phyloP scores from a whole-genome alignment of 352 stramenopile species.

The Stramenopiles sp. region DNA sequence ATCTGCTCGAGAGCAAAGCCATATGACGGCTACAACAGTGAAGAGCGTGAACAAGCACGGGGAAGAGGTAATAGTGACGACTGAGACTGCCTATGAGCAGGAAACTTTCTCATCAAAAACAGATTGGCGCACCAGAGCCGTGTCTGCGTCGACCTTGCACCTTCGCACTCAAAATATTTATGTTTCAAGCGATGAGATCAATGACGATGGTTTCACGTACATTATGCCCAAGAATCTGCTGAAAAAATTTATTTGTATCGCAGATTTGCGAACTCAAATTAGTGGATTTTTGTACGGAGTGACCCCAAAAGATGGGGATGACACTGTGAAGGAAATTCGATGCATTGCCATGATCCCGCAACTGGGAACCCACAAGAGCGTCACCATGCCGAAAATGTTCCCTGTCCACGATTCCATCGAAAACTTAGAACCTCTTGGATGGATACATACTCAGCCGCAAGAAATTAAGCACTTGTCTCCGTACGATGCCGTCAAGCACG shows the following conservation, averaged over 20 bases:
- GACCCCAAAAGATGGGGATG: constrained; percentile 88
- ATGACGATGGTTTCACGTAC: constrained; percentile 93
- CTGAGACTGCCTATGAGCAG: constrained; percentile 96
- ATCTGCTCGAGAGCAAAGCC: constrained; percentile 87
- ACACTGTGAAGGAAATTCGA: constrained; percentile 95
- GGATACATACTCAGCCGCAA: constrained; percentile 98
- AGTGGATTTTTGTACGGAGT: constrained; percentile 96
- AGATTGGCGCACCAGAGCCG: constrained; percentile 95
- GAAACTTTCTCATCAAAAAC: constrained; percentile 97
- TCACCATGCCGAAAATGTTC: constrained; percentile 86
- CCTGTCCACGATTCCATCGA: constrained; percentile 89
- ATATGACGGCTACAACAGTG: constrained; percentile 93
- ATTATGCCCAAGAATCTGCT: constrained; percentile 98
- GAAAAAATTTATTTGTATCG: constrained; percentile 96
- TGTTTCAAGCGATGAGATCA: constrained; percentile 92
- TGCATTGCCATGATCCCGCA: constrained; percentile 98
- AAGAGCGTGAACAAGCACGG: constrained; percentile 98
- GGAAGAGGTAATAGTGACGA: constrained; percentile 98
- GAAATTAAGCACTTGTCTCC: constrained; percentile 87
- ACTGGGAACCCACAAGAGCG: constrained; percentile 88
- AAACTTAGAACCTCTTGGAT: constrained; percentile 90
- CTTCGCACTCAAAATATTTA: constrained; percentile 98
- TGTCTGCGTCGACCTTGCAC: constrained; percentile 94
- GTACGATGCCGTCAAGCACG: constrained; percentile 83
- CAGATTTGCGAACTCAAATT: constrained; percentile 90